A percentile compares a stretch with the other conserved stretches of the same genome.
Conservation (phyloP, 2,329 filamentous ascomycete species). For the Cytospora paraplurivora region DNA sequence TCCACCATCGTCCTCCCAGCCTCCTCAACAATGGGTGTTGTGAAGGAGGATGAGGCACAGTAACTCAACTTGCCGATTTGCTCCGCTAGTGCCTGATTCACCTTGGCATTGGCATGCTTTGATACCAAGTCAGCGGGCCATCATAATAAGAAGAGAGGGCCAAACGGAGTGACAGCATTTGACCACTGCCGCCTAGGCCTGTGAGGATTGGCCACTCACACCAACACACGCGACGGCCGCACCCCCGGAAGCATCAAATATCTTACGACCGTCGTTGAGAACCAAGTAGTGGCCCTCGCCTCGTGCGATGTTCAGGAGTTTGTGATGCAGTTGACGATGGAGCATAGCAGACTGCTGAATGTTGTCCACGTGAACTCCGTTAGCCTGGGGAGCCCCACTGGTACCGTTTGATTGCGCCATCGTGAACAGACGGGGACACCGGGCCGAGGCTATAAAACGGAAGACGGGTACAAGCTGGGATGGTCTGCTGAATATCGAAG, state of each 20-base stretch:
- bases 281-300: conserved; percentile 44
- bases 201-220: conserved; percentile 22
- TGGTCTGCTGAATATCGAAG: not conserved
- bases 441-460: not conserved
- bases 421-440: not conserved
- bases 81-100: conserved; percentile 43
- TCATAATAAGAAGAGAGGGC: too few relatives aligned
- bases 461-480: not conserved
- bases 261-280: conserved; percentile 43
- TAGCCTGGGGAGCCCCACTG: not conserved
- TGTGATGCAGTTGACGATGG: conserved; percentile 40
- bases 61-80: conserved; percentile 48
- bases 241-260: conserved; percentile 50
- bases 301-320: conserved; percentile 38
- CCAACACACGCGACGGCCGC: conserved; percentile 51
- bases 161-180: conserved; percentile 34
- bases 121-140: conserved; percentile 2
- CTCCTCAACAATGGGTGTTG: conserved; percentile 43
- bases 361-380: not conserved
- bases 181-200: conserved; percentile 29
- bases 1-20: conserved; percentile 42
- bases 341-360: conserved; percentile 41
- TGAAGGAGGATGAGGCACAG: conserved; percentile 47
- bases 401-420: conserved; percentile 12
- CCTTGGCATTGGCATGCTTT: conserved; percentile 44